These are phyloP conservation scores for Nemophila menziesii DNA, from an alignment of 257 asterid species.

Conservation along the genomic window DNA sequence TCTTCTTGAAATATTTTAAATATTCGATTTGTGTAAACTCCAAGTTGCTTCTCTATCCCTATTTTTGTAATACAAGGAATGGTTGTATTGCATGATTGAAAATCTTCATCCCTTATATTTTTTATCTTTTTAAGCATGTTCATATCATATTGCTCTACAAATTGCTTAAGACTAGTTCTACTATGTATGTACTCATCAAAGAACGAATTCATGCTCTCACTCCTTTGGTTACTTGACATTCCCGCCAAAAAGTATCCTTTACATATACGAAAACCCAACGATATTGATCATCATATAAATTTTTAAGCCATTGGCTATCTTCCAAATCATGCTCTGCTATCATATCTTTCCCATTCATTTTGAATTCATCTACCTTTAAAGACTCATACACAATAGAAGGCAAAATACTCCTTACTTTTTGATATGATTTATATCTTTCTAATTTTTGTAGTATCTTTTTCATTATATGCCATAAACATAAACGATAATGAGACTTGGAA, in stretches of 20 bases:
- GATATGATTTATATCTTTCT: not conserved
- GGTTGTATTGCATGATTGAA: too few species aligned
- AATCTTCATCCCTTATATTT: too few species aligned
- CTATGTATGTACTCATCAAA: not conserved
- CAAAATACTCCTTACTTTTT: constrained; percentile 1
- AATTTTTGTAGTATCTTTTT: not conserved
- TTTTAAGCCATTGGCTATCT: constrained; percentile 1
- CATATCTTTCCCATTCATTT: constrained; percentile 1
- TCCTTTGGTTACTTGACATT: not conserved
- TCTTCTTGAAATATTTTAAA: too few species aligned
- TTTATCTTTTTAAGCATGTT: too few species aligned
- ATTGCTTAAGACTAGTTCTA: not conserved
- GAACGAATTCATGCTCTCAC: too few species aligned
- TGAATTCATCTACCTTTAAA: not conserved
- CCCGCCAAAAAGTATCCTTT: constrained; percentile 5
- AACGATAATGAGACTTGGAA: too few species aligned
- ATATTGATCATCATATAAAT: constrained; percentile 3
- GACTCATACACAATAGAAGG: constrained; percentile 7
- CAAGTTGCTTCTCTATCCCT: too few species aligned
- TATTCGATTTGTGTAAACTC: too few species aligned
- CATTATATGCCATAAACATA: too few species aligned
- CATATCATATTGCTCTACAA: too few species aligned
- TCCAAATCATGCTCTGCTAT: not conserved
- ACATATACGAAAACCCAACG: constrained; percentile 3
- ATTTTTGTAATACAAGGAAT: too few species aligned